These are phyloP conservation scores for Phoma sp. DNA, from an alignment of 2,329 filamentous ascomycete genomes.

Conservation along the genomic window DNA sequence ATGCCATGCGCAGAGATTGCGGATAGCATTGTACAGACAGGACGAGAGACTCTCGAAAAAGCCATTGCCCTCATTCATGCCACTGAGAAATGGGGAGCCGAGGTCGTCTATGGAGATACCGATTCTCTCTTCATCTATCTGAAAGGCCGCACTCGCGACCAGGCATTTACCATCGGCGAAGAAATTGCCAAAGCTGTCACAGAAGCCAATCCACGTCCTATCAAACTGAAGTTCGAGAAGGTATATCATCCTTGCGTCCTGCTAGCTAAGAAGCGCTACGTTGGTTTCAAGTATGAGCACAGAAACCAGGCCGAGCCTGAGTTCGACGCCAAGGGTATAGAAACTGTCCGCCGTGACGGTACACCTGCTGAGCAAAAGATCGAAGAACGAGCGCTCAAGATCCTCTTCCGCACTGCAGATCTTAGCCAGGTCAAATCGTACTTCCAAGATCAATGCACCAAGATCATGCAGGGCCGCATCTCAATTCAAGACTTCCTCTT, in stretches of 20 bases:
- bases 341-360: conserved; percentile 93
- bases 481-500: conserved; percentile 97
- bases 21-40: conserved; percentile 97
- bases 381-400: conserved; percentile 86
- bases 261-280: conserved; percentile 95
- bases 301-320: conserved; percentile 77
- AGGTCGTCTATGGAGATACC: conserved; percentile 97
- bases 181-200: conserved; percentile 91
- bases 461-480: conserved; percentile 88
- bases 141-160: conserved; percentile 81
- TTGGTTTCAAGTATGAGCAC: conserved; percentile 94
- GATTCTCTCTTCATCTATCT: conserved; percentile 93
- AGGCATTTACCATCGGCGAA: conserved; percentile 90
- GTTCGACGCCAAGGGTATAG: conserved; percentile 98
- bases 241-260: conserved; percentile 96
- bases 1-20: conserved; percentile 99
- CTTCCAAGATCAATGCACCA: conserved; percentile 87
- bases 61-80: conserved; percentile 93
- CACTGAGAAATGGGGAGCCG: conserved; percentile 84
- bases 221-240: conserved; percentile 98
- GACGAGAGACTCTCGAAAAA: conserved; percentile 90
- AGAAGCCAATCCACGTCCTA: conserved; percentile 83
- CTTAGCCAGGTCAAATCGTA: conserved; percentile 87
- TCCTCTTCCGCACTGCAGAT: conserved; percentile 89
- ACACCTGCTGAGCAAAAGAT: conserved; percentile 97